A percentile compares a stretch with the other conserved stretches of the same genome.
These are phyloP conservation scores for Cyberlindnera amylophila DNA, from an alignment of 805 yeast species.

Conservation along the genomic window DNA sequence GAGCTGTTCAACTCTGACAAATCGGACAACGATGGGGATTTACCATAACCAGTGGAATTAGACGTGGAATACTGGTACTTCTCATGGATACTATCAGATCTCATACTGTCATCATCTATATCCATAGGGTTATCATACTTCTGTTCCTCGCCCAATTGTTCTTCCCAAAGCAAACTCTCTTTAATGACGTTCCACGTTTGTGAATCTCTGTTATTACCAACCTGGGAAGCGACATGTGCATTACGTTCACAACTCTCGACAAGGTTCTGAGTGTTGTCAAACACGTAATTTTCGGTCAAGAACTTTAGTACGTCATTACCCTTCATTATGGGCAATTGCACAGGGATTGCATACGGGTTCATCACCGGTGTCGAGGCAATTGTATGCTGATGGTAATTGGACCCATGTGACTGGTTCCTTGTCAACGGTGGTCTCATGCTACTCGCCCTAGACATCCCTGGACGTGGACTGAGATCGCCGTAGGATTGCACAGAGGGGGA, in stretches of 20 bases:
- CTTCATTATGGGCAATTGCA: conserved; percentile 24
- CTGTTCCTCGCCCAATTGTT: conserved; percentile 14
- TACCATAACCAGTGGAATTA: conserved; percentile 25
- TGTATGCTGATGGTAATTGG: conserved; percentile 8
- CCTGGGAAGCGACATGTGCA: conserved; percentile 52
- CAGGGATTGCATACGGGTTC: conserved; percentile 25
- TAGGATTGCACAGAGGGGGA: conserved; percentile 10
- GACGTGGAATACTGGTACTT: conserved; percentile 28
- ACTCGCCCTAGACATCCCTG: conserved; percentile 25
- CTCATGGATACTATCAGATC: conserved; percentile 14
- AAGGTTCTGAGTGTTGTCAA: conserved; percentile 44
- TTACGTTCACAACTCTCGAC: conserved; percentile 51
- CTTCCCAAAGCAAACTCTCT: conserved; percentile 40
- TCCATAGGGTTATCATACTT: not conserved
- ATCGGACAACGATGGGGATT: conserved; percentile 27
- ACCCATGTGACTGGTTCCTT: conserved; percentile 17
- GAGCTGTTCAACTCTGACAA: conserved; percentile 25
- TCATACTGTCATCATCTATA: conserved; percentile 15
- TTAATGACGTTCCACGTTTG: conserved; percentile 62
- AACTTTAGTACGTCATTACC: conserved; percentile 37
- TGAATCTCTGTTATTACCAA: conserved; percentile 47
- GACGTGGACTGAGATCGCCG: conserved; percentile 21
- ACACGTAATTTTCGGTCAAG: conserved; percentile 46
- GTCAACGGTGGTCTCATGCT: conserved; percentile 19
- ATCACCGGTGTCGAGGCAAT: conserved; percentile 13